Evolutionary conservation across 495 filamentous ascomycete genomes (phyloP).

Genomic region (Amniculicola lignicola): DNA sequence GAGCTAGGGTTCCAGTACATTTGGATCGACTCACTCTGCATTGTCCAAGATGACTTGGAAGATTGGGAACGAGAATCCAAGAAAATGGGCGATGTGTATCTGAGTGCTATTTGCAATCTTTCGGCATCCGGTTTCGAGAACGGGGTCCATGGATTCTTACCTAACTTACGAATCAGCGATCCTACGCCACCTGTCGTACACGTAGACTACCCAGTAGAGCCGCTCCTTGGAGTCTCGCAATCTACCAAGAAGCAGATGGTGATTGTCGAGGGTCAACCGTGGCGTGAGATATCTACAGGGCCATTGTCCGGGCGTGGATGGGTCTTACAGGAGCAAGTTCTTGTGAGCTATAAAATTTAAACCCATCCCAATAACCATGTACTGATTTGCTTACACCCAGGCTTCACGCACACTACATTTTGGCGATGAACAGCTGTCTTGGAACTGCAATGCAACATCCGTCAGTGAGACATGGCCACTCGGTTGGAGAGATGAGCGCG

Average conservation of each 20-base stretch:
- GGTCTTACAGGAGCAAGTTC: background rate
- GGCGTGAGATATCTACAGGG: background rate
- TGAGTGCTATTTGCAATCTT: background rate
- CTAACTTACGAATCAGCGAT: background rate
- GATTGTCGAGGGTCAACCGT: background rate
- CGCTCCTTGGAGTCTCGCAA: background rate
- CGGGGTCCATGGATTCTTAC: background rate
- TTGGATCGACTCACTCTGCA: constrained; percentile 26
- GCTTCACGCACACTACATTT: background rate
- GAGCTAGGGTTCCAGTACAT: constrained; percentile 9
- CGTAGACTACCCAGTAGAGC: background rate
- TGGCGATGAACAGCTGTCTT: background rate
- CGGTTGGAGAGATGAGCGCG: background rate
- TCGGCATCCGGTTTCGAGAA: background rate
- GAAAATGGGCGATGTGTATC: constrained; percentile 6
- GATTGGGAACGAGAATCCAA: constrained; percentile 3
- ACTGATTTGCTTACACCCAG: constrained; percentile 44
- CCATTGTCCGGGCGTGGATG: background rate
- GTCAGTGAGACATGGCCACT: background rate
- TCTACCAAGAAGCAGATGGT: background rate
- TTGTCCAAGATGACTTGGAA: constrained; percentile 18
- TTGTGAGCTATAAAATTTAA: background rate
- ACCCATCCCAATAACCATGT: constrained; percentile 63
- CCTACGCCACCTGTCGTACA: background rate
- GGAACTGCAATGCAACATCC: background rate